phyloP scores from a whole-genome alignment of 148 eudicot genomes.

The Amaranthus palmeri region DNA sequence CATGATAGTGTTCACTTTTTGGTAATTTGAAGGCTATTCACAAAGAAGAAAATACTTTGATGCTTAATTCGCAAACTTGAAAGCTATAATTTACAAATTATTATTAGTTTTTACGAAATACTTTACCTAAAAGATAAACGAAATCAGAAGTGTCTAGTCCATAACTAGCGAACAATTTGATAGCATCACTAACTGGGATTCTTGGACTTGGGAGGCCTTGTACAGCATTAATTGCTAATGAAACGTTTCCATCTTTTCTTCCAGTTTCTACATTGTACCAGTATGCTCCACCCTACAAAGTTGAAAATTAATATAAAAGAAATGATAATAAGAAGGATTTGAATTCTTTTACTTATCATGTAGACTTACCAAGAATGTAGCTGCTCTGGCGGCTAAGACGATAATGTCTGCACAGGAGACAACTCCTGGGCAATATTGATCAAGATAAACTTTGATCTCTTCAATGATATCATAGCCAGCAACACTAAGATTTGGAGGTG shows the following conservation, averaged over 20 bases:
- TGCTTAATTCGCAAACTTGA: too few species aligned
- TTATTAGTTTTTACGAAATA: too few species aligned
- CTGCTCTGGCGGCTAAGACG: constrained; percentile 38
- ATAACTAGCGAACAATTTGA: constrained; percentile 3
- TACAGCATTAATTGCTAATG: constrained; percentile 16
- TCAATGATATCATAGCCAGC: constrained; percentile 21
- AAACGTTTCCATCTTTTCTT: constrained; percentile 20
- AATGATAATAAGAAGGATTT: too few species aligned
- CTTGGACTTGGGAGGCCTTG: background rate
- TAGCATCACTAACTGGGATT: constrained; percentile 11
- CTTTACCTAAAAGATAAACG: constrained; percentile 26
- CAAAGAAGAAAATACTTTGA: too few species aligned
- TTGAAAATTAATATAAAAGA: background rate
- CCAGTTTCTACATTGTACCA: constrained; percentile 24
- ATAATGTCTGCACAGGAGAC: constrained; percentile 62
- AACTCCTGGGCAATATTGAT: constrained; percentile 38
- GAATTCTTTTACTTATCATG: too few species aligned
- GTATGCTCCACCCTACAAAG: constrained; percentile 21
- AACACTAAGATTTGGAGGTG: constrained; percentile 10
- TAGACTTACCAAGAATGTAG: constrained; percentile 24
- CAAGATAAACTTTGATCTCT: constrained; percentile 38
- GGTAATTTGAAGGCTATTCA: too few species aligned
- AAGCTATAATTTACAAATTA: too few species aligned
- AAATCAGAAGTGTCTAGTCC: constrained; percentile 16
- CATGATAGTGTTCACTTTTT: too few species aligned